A percentile compares a stretch with the other conserved stretches of the same genome.
phyloP scores from a whole-genome alignment of 2,329 filamentous ascomycete genomes.

The Gaeumannomyces sp. region DNA sequence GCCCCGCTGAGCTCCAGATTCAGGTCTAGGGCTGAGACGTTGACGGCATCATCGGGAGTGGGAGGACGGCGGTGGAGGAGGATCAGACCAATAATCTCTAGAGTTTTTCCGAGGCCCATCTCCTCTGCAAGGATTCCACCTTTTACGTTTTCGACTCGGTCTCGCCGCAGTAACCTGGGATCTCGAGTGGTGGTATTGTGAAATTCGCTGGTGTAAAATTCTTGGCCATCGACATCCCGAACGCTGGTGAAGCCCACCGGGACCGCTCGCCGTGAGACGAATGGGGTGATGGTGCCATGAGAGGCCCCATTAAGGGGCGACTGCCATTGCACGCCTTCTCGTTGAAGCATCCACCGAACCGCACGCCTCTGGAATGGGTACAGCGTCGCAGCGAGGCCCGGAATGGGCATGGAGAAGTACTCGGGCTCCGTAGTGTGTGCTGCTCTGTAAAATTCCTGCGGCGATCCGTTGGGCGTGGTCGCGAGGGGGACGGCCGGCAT shows the following conservation, averaged over 20 bases:
- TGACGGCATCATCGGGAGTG: neutral
- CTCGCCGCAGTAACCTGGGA: constrained; percentile 18
- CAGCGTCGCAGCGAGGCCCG: constrained; percentile 42
- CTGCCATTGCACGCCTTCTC: constrained; percentile 56
- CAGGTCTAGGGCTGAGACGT: constrained; percentile 26
- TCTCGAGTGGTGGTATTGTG: constrained; percentile 54
- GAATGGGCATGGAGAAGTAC: constrained; percentile 35
- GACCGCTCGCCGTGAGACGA: constrained; percentile 14
- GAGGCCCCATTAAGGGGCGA: constrained; percentile 12
- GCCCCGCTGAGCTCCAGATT: constrained; percentile 44
- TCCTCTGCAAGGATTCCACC: constrained; percentile 71
- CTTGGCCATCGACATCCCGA: constrained; percentile 38
- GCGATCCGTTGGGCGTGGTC: constrained; percentile 29
- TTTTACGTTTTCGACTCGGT: constrained; percentile 32
- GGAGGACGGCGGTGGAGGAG: constrained; percentile 48
- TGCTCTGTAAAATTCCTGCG: constrained; percentile 61
- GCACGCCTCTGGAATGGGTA: constrained; percentile 70
- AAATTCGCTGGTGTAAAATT: constrained; percentile 45
- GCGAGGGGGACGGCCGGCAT: neutral
- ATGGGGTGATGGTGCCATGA: constrained; percentile 21
- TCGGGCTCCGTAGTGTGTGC: constrained; percentile 53
- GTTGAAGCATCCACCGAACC: constrained; percentile 61
- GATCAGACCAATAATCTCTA: constrained; percentile 69
- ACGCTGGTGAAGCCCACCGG: constrained; percentile 38
- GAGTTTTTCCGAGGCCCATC: constrained; percentile 78